phyloP scores from a whole-genome alignment of 1,284 basidiomycete species.

The Trichosporon coremiiforme region DNA sequence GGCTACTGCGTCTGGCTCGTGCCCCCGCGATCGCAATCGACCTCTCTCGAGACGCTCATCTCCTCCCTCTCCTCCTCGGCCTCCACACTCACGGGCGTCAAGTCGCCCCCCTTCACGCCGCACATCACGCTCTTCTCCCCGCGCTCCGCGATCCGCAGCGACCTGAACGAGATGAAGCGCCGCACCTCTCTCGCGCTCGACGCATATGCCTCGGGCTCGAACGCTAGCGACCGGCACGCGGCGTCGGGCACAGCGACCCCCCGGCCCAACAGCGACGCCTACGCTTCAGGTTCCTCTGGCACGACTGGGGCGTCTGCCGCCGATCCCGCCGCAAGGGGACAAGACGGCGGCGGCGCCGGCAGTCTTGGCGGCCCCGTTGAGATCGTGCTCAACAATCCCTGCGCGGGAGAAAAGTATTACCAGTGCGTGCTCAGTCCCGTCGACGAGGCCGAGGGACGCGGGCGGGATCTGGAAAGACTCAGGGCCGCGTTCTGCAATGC shows the following conservation, averaged over 20 bases:
- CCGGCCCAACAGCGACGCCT: neutral
- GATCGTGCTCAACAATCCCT: constrained; percentile 21
- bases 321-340: constrained; percentile 9
- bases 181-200: constrained; percentile 17
- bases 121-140: constrained; percentile 46
- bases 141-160: constrained; percentile 19
- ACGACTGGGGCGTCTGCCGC: neutral
- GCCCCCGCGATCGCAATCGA: constrained; percentile 17
- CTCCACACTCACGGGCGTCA: neutral
- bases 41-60: constrained; percentile 29
- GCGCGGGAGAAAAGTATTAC: constrained; percentile 40
- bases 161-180: neutral
- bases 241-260: neutral
- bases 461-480: constrained; percentile 30
- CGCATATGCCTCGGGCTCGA: neutral
- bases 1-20: constrained; percentile 38
- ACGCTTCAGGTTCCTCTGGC: neutral
- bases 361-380: neutral
- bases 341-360: neutral
- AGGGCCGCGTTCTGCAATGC: constrained; percentile 21
- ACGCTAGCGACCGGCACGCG: neutral
- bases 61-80: constrained; percentile 26
- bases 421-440: constrained; percentile 48
- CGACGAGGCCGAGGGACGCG: constrained; percentile 12
- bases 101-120: constrained; percentile 38